Percentiles rank a stretch among this genome's conserved stretches.
phyloP scores from a whole-genome alignment of 2,329 filamentous ascomycete species.

The Monosporascus sp. region DNA sequence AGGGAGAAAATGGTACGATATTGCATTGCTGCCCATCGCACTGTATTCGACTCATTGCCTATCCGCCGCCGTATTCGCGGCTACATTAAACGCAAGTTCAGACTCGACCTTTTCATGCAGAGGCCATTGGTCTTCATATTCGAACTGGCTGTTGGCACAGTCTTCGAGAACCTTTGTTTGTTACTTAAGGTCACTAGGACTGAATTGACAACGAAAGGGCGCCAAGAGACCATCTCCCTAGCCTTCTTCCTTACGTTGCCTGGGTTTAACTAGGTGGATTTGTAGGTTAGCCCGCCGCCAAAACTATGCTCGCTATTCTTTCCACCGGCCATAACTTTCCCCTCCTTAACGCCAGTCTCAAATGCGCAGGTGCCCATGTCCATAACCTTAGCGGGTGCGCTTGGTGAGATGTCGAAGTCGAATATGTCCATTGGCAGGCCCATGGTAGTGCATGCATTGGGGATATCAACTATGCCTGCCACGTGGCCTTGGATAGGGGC shows the following conservation, averaged over 20 bases:
- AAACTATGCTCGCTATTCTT: conserved; percentile 43
- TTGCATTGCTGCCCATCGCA: too few species aligned
- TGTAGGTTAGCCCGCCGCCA: conserved; percentile 46
- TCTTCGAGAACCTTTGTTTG: too few species aligned
- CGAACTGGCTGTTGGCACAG: too few species aligned
- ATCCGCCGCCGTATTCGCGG: too few species aligned
- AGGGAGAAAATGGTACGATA: too few species aligned
- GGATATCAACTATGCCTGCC: conserved; percentile 85
- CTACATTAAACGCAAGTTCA: too few species aligned
- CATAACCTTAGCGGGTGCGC: conserved; percentile 42
- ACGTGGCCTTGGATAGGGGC: conserved; percentile 85
- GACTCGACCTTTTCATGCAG: too few species aligned
- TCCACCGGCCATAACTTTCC: conserved; percentile 37
- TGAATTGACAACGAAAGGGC: too few species aligned
- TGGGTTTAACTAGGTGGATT: conserved; percentile 12
- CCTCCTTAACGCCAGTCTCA: conserved; percentile 40
- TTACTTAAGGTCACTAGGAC: too few species aligned
- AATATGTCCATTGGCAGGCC: conserved; percentile 92
- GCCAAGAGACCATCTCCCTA: neutral
- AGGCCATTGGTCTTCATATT: too few species aligned
- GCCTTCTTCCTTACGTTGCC: conserved; percentile 4
- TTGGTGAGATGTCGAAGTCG: conserved; percentile 81
- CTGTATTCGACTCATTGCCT: too few species aligned
- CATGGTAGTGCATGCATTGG: conserved; percentile 85
- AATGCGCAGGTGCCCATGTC: conserved; percentile 71